phyloP scores from a whole-genome alignment of 1,139 yeast genomes.

The Protomyces lactucae-debilis region DNA sequence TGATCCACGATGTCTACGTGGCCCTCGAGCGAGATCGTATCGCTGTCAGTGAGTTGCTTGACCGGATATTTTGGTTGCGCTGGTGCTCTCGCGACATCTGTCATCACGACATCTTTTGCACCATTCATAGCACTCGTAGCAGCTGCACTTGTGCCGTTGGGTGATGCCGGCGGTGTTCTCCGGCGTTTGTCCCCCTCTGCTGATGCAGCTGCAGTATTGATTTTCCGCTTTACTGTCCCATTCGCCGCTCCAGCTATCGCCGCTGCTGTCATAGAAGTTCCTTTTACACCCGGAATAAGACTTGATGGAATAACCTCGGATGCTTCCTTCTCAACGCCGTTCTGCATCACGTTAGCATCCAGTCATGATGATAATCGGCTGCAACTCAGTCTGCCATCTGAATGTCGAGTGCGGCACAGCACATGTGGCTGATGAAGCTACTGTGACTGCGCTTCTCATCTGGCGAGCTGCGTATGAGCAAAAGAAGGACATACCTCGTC shows the following conservation, averaged over 20 bases:
- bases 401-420: background rate
- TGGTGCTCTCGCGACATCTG: background rate
- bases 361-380: too few relatives aligned
- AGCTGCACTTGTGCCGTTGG: background rate
- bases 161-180: background rate
- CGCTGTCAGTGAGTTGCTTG: background rate
- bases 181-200: background rate
- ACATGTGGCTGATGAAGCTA: background rate
- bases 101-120: constrained; percentile 7
- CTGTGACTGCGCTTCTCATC: background rate
- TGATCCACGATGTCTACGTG: constrained; percentile 13
- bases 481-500: constrained; percentile 6
- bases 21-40: constrained; percentile 7
- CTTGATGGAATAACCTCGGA: constrained; percentile 4
- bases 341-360: background rate
- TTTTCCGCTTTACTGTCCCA: background rate
- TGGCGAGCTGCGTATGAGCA: background rate
- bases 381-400: background rate
- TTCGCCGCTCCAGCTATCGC: background rate
- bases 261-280: background rate
- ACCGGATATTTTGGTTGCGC: background rate
- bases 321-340: constrained; percentile 6
- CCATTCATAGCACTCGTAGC: background rate
- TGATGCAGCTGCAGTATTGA: background rate
- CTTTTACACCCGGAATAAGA: constrained; percentile 6